A percentile compares a stretch with the other conserved stretches of the same genome.
phyloP scores from a whole-genome alignment of 2,329 filamentous ascomycete genomes.

The Diplodia corticola region DNA sequence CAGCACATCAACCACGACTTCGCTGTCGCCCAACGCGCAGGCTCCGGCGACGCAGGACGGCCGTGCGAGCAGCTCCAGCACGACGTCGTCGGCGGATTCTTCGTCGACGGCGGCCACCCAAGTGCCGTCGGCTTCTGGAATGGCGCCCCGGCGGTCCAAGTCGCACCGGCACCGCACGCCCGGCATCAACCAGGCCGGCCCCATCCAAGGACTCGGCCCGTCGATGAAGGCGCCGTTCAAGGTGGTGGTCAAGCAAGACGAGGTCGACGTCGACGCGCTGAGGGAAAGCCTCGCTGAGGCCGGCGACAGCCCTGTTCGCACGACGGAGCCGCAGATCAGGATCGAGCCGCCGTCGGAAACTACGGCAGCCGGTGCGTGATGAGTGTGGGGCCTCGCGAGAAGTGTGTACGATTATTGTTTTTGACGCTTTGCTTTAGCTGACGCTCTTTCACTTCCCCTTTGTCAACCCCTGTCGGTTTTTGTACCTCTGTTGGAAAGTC shows the following conservation, averaged over 20 bases:
- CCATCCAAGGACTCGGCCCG: constrained; percentile 42
- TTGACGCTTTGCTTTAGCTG: background rate
- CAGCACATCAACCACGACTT: constrained; percentile 24
- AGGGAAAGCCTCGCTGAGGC: constrained; percentile 38
- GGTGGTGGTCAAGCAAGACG: constrained; percentile 32
- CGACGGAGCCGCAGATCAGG: constrained; percentile 19
- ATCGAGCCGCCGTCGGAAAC: constrained; percentile 18
- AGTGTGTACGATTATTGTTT: constrained; percentile 8
- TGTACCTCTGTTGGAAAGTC: background rate
- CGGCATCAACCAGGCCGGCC: constrained; percentile 42
- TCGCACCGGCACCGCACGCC: constrained; percentile 30
- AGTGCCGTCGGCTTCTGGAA: background rate
- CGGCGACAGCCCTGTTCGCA: constrained; percentile 16
- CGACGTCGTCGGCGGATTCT: background rate
- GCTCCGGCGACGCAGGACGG: constrained; percentile 2
- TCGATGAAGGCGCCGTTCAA: constrained; percentile 36
- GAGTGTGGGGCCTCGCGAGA: constrained; percentile 1
- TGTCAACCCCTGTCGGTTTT: background rate
- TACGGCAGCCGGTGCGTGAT: constrained; percentile 9
- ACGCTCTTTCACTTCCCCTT: background rate
- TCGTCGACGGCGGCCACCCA: constrained; percentile 2
- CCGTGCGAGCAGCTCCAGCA: constrained; percentile 14
- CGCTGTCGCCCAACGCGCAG: constrained; percentile 15
- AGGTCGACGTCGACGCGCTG: constrained; percentile 42
- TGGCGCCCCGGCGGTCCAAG: constrained; percentile 3